Base-by-base conservation (phyloP, 768 basidiomycete species). In the Phallus indusiatus region DNA sequence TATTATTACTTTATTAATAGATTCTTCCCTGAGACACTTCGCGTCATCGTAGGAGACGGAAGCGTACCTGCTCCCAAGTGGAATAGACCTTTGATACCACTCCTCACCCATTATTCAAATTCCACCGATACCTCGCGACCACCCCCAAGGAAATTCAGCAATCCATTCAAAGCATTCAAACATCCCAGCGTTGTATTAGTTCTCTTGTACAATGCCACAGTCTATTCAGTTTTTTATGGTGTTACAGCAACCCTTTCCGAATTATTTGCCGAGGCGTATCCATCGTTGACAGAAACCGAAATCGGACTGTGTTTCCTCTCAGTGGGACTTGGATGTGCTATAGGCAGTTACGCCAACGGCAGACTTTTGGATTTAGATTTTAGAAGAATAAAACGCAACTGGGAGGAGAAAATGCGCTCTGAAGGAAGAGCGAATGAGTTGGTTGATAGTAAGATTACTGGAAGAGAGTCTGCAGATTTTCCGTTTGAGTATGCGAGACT, bases 241-340 rank as follows among this genome's bases (percentile, higher is more conserved):
- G 78, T 85, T 33, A 78, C 75, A 1, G 79, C 87, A 0, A 80
- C 80, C 1, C 75, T 85, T 16, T 82, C 86, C 1, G 78, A 83
- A 0, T 73, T 85, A 0, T 84, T 90, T 66, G 72, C 76, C 53
- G 62, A 70, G 1, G 72, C 76, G 0, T 91, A 93, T 62, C 77
- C 82, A 0, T 76, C 70, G 61, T 73, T 90, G 18, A 78, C 69
- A 58, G 79, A 88, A 61, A 82, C 83, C 3, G 76, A 80, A 21
- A 76, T 88, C 34, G 91, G 91, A 1, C 70, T 94, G 5, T 91
- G 87, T 68, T 94, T 85, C 72, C 72, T 93, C 56, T 81, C 83
- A 1, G 78, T 86, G 54, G 92, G 90, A 1, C 78, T 81, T 16
- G 93, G 91, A 0, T 83, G 84, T 71, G 69, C 81, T 9, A 53